Evolutionary conservation across 2,329 filamentous ascomycete species (phyloP).

Genomic region (Uncinocarpus reesii): DNA sequence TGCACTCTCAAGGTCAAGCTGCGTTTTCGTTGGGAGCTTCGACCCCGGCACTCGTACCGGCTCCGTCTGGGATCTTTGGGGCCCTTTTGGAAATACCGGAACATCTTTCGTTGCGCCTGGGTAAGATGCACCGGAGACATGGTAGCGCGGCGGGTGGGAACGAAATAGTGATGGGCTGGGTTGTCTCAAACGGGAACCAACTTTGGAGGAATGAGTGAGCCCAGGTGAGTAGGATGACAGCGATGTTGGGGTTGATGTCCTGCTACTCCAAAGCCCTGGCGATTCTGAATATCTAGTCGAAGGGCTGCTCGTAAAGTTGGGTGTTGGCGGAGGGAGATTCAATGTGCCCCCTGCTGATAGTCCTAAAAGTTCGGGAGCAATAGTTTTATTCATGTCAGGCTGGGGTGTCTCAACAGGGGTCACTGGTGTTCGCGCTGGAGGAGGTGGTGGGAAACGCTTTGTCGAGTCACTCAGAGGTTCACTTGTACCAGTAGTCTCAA

Average conservation of each 20-base stretch:
- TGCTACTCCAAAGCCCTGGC: conserved; percentile 37
- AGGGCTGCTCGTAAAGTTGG: conserved; percentile 33
- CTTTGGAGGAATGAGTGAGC: conserved; percentile 33
- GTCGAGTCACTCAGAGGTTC: neutral
- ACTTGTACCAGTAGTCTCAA: neutral
- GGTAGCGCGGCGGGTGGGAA: conserved; percentile 20
- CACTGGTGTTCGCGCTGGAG: neutral
- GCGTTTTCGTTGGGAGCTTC: conserved; percentile 29
- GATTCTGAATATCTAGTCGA: conserved; percentile 40
- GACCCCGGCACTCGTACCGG: neutral
- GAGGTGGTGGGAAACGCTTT: neutral
- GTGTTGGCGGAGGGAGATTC: conserved; percentile 31
- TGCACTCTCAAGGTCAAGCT: too few species aligned
- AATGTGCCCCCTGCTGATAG: conserved; percentile 30
- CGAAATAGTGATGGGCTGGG: conserved; percentile 31
- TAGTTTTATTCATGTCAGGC: conserved; percentile 14
- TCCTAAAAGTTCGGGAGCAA: conserved; percentile 32
- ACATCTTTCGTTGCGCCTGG: conserved; percentile 12
- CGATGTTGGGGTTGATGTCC: conserved; percentile 41
- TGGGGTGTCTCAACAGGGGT: neutral
- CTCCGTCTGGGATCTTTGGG: conserved; percentile 13
- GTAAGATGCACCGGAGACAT: conserved; percentile 16
- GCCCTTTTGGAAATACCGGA: conserved; percentile 1
- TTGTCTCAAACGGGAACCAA: conserved; percentile 28
- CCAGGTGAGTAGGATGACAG: conserved; percentile 42